These are phyloP conservation scores for Naegleria gruberi DNA, from an alignment of 208 protist genomes.

Conservation along the genomic window DNA sequence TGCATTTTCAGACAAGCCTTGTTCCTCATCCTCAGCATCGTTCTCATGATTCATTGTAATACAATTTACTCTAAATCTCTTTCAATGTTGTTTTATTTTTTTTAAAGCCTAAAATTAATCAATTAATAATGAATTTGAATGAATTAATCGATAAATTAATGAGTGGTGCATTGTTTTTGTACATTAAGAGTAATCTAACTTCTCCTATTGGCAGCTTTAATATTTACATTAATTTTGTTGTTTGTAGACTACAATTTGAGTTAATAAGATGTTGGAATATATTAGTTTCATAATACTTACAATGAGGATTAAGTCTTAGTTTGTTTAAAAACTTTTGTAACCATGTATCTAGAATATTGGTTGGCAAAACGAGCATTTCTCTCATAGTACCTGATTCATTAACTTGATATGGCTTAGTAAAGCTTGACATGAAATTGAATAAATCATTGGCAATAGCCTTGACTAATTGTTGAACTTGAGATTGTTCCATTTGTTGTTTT, in stretches of 20 bases:
- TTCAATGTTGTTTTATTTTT: no score
- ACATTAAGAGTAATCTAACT: no score
- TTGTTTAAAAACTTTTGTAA: neutral
- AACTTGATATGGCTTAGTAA: neutral
- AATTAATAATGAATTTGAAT: no score
- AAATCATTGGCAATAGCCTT: slow-evolving; percentile 1
- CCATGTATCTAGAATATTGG: neutral
- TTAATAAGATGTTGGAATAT: neutral
- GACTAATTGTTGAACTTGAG: neutral
- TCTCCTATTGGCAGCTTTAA: no score
- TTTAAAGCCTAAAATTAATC: no score
- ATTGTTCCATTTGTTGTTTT: neutral
- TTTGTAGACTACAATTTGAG: neutral
- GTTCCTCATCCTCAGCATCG: no score
- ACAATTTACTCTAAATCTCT: no score
- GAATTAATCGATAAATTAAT: no score
- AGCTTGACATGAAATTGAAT: neutral
- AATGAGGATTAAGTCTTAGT: neutral
- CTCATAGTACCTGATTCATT: neutral
- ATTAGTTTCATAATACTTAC: neutral
- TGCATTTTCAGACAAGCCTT: no score
- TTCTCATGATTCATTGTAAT: no score
- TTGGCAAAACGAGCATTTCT: slow-evolving; percentile 3
- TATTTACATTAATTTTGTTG: neutral
- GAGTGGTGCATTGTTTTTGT: no score